phyloP scores from a whole-genome alignment of 768 basidiomycete species.

The Stropharia rugosoannulata region DNA sequence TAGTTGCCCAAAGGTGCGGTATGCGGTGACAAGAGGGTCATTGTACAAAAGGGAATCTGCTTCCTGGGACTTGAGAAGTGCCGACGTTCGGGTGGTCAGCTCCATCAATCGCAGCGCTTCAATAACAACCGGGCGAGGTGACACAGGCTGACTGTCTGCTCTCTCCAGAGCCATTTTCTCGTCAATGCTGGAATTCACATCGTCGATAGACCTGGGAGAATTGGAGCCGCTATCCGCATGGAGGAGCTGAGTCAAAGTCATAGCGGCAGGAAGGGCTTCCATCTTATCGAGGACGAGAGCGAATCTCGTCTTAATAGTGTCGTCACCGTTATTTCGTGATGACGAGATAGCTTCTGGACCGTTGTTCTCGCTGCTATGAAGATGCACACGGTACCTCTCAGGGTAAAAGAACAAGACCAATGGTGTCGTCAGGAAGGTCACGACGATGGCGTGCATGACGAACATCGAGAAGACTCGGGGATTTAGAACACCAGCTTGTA shows the following conservation, averaged over 20 bases:
- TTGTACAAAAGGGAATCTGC: conserved; percentile 66
- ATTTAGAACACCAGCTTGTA: conserved; percentile 62
- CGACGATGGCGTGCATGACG: conserved; percentile 72
- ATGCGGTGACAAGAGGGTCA: conserved; percentile 72
- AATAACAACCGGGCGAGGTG: conserved; percentile 38
- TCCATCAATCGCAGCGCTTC: conserved; percentile 91
- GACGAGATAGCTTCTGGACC: conserved; percentile 19
- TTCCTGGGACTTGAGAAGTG: conserved; percentile 79
- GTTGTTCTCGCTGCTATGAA: conserved; percentile 16
- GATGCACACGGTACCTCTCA: conserved; percentile 46
- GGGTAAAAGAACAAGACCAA: conserved; percentile 81
- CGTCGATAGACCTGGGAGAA: background rate
- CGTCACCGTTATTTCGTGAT: conserved; percentile 22
- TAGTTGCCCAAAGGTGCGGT: conserved; percentile 76
- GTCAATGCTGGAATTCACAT: conserved; percentile 12
- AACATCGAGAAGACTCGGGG: conserved; percentile 85
- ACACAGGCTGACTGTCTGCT: background rate
- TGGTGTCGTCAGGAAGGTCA: conserved; percentile 86
- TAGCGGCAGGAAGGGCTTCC: conserved; percentile 78
- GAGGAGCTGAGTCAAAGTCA: conserved; percentile 79
- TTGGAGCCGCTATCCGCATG: conserved; percentile 19
- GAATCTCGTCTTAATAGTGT: conserved; percentile 56
- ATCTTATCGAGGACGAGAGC: conserved; percentile 77
- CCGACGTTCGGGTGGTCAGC: conserved; percentile 83
- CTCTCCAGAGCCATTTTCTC: conserved; percentile 18